These are phyloP conservation scores for Russula foetens DNA, from an alignment of 768 basidiomycete species.

Conservation along the genomic window DNA sequence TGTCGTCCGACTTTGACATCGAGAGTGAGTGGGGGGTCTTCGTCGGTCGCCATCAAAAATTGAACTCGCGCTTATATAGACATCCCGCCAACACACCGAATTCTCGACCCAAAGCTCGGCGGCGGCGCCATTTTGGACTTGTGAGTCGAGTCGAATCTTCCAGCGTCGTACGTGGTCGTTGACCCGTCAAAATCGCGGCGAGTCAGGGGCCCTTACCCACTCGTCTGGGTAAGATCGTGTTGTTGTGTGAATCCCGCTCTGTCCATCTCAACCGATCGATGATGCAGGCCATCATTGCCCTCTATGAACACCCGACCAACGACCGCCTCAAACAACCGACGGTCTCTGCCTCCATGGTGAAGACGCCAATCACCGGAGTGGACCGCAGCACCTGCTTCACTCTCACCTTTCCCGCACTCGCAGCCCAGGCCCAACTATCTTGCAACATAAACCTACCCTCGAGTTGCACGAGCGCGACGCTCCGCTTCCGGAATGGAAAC, in stretches of 20 bases:
- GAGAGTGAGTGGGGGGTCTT: slow-evolving; percentile 46
- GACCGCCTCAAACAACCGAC: slow-evolving; percentile 48
- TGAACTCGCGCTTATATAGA: slow-evolving; percentile 34
- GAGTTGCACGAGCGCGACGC: slow-evolving; percentile 44
- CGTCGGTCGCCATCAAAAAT: background rate
- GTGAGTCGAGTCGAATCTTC: slow-evolving; percentile 39
- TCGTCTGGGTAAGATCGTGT: slow-evolving; percentile 54
- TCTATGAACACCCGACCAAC: slow-evolving; percentile 79
- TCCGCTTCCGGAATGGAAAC: slow-evolving; percentile 68
- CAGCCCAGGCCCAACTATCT: slow-evolving; percentile 65
- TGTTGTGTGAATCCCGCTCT: background rate
- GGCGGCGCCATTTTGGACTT: slow-evolving; percentile 82
- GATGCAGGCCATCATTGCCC: slow-evolving; percentile 62
- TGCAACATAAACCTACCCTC: slow-evolving; percentile 54
- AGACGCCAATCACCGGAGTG: slow-evolving; percentile 69
- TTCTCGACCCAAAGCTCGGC: slow-evolving; percentile 70
- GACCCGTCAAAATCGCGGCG: background rate
- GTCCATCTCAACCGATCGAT: slow-evolving; percentile 2
- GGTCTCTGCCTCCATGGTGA: slow-evolving; percentile 65
- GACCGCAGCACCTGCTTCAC: slow-evolving; percentile 72
- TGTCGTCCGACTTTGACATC: slow-evolving; percentile 62
- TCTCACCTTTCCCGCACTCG: slow-evolving; percentile 57
- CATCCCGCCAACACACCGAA: slow-evolving; percentile 59
- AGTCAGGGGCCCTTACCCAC: slow-evolving; percentile 71
- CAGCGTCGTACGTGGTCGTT: background rate